Evolutionary conservation across 2,329 filamentous ascomycete species (phyloP).

Genomic region (Clarireedia hainanense): DNA sequence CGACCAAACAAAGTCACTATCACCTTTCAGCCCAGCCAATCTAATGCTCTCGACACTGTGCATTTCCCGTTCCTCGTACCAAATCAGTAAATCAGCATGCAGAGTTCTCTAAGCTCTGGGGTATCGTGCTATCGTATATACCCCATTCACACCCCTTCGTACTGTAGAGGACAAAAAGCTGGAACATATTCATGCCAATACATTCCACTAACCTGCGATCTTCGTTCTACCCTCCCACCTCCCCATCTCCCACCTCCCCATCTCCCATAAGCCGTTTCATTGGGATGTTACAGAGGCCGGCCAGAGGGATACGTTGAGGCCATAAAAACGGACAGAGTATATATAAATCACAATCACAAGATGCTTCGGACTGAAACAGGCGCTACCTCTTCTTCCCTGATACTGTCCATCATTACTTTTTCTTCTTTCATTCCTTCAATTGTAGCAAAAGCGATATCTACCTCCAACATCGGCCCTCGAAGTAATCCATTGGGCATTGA

Average conservation of each 20-base stretch:
- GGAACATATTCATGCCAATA: background rate
- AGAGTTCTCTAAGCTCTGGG: background rate
- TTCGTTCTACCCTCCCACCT: background rate
- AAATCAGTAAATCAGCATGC: conserved; percentile 3
- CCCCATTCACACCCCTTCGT: background rate
- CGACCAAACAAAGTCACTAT: background rate
- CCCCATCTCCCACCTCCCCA: background rate
- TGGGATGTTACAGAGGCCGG: background rate
- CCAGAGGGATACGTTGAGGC: background rate
- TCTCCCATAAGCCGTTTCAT: background rate
- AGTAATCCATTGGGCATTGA: conserved; percentile 33
- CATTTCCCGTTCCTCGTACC: background rate
- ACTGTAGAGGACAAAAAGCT: background rate
- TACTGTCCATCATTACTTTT: background rate
- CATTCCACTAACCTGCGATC: background rate
- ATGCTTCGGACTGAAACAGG: conserved; percentile 5
- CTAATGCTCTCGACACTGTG: background rate
- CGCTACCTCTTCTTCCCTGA: background rate
- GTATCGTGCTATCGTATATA: conserved; percentile 4
- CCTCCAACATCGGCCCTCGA: background rate
- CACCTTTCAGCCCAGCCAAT: background rate
- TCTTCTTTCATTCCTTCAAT: background rate
- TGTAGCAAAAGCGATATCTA: background rate
- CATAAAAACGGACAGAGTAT: conserved; percentile 1
- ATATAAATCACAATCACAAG: conserved; percentile 2